A percentile compares a stretch with the other conserved stretches of the same genome.
phyloP scores from a whole-genome alignment of 305 asterid species.

The Petunia hybrid region DNA sequence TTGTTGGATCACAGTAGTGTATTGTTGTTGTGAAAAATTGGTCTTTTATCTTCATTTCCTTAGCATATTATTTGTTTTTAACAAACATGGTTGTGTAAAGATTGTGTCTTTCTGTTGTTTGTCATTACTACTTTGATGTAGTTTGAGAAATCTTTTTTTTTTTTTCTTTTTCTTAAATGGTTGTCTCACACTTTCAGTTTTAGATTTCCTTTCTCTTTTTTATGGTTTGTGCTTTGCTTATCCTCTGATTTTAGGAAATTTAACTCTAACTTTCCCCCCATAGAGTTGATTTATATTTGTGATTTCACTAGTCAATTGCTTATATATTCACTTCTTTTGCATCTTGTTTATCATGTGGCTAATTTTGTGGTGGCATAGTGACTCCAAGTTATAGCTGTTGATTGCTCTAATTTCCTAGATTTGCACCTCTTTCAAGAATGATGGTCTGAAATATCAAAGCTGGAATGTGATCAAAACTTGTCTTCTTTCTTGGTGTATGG shows the following conservation, averaged over 20 bases:
- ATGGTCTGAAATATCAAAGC: not conserved
- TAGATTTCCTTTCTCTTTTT: not conserved
- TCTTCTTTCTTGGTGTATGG: not conserved
- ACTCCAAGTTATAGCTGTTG: not conserved
- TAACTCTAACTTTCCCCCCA: not conserved
- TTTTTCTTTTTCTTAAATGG: not conserved
- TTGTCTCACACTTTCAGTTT: not conserved
- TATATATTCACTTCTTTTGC: not conserved
- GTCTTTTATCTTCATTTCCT: not conserved
- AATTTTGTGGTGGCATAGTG: not conserved
- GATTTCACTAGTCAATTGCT: slow-evolving; percentile 8
- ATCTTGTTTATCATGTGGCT: not conserved
- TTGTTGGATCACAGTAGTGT: too few species aligned
- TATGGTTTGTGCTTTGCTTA: not conserved
- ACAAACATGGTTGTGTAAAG: not conserved
- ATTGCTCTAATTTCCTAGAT: not conserved
- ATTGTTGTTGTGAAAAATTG: too few species aligned
- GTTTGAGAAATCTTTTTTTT: not conserved
- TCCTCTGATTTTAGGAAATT: not conserved
- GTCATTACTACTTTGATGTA: not conserved
- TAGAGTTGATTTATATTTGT: not conserved
- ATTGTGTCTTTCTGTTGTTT: not conserved
- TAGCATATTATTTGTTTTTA: not conserved
- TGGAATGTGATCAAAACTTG: not conserved
- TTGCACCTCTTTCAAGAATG: not conserved